These are phyloP conservation scores for Saccharum hybrid DNA, from an alignment of 202 grass and related monocot genomes.

Conservation along the genomic window DNA sequence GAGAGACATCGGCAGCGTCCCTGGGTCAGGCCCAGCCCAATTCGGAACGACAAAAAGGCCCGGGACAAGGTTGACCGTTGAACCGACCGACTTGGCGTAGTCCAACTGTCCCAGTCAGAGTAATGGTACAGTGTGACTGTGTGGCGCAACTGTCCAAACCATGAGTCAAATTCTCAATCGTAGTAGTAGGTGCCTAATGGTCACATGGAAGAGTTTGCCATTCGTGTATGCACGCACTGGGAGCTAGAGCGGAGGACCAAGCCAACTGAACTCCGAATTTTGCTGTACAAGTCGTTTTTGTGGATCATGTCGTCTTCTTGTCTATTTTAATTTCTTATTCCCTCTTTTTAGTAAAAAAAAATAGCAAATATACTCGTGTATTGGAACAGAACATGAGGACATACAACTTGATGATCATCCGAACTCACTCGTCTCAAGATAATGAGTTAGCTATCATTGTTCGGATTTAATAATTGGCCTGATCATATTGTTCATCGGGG, in stretches of 20 bases:
- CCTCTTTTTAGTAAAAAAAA: no score
- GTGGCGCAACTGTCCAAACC: neutral
- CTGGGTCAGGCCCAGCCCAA: neutral
- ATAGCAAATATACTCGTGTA: no score
- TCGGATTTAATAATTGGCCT: no score
- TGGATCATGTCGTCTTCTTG: no score
- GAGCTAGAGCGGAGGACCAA: neutral
- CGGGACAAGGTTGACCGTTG: neutral
- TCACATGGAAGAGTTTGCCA: neutral
- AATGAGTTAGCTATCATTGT: no score
- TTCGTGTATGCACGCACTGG: constrained; percentile 6
- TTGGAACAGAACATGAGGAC: no score
- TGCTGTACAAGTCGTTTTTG: neutral
- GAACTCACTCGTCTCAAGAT: no score
- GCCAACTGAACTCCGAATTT: neutral
- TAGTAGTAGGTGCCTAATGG: neutral
- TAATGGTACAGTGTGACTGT: no score
- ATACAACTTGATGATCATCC: no score
- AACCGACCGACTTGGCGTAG: neutral
- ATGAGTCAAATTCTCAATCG: neutral
- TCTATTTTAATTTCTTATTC: no score
- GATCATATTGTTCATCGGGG: no score
- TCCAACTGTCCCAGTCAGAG: neutral
- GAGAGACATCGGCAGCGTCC: no score
- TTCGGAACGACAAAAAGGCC: neutral